Evolutionary conservation across 768 basidiomycete species (phyloP).

Genomic region (Boletus fagicola): DNA sequence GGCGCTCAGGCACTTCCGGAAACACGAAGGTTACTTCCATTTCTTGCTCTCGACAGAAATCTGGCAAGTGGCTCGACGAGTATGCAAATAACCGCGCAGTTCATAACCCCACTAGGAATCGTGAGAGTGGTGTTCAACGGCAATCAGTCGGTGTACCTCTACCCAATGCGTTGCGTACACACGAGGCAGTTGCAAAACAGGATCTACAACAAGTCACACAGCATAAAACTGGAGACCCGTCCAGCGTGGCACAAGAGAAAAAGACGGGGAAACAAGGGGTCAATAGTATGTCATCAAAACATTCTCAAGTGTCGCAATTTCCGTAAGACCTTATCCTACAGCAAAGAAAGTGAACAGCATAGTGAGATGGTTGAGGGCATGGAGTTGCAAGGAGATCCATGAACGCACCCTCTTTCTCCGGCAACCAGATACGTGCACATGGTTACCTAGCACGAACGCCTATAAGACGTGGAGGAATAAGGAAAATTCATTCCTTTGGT

Average conservation of each 20-base stretch:
- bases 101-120: neutral
- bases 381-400: slow-evolving; percentile 3
- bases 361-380: slow-evolving; percentile 5
- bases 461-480: slow-evolving; percentile 7
- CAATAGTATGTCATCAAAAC: neutral
- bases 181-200: neutral
- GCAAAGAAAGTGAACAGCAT: neutral
- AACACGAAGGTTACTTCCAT: too few species aligned
- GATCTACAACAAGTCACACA: too few species aligned
- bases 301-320: neutral
- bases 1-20: too few species aligned
- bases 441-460: slow-evolving; percentile 2
- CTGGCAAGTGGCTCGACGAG: too few species aligned
- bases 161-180: too few species aligned
- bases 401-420: neutral
- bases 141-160: neutral
- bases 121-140: neutral
- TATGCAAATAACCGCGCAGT: accelerated
- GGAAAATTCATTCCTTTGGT: slow-evolving; percentile 7
- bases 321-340: neutral
- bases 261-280: neutral
- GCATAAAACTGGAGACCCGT: neutral
- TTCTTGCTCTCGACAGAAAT: too few species aligned
- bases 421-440: slow-evolving; percentile 11
- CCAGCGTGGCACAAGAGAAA: neutral